Conservation (phyloP, 495 filamentous ascomycete genomes). For the Penicillium riverlandense region DNA sequence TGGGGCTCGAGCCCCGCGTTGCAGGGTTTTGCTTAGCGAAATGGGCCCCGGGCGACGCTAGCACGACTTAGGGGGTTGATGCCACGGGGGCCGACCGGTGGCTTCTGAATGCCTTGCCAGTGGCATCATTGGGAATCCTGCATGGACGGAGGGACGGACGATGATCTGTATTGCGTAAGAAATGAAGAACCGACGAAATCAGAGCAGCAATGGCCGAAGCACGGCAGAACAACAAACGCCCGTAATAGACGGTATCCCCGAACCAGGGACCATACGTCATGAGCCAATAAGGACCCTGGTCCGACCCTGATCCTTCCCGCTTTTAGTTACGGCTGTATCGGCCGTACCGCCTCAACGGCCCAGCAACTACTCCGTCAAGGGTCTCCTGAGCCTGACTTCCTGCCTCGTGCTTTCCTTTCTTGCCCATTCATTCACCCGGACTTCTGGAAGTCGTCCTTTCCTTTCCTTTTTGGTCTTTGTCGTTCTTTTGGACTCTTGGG, state of each 20-base stretch:
- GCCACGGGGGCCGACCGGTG: no score
- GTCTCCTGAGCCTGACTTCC: background rate
- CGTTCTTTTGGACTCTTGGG: conserved; percentile 12
- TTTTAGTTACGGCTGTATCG: background rate
- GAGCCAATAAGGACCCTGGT: background rate
- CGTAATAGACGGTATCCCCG: background rate
- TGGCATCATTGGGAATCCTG: no score
- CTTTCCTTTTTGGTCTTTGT: conserved; percentile 3
- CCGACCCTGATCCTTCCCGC: background rate
- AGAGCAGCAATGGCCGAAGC: no score
- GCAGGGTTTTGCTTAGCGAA: conserved; percentile 6
- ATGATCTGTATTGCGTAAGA: no score
- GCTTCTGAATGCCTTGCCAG: no score
- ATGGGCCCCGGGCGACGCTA: background rate
- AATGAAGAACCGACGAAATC: no score
- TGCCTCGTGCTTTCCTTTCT: background rate
- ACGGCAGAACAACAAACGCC: no score
- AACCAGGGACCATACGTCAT: conserved; percentile 12
- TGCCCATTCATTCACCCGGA: conserved; percentile 5
- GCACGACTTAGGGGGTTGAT: no score
- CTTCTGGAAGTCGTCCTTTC: conserved; percentile 25
- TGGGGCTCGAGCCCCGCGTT: conserved; percentile 12
- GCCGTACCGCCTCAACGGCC: background rate
- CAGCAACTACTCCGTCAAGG: conserved; percentile 8
- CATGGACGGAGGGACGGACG: no score